A percentile compares a stretch with the other conserved stretches of the same genome.
Evolutionary conservation across 768 basidiomycete species (phyloP).

Genomic region (Tylopilus sp.): DNA sequence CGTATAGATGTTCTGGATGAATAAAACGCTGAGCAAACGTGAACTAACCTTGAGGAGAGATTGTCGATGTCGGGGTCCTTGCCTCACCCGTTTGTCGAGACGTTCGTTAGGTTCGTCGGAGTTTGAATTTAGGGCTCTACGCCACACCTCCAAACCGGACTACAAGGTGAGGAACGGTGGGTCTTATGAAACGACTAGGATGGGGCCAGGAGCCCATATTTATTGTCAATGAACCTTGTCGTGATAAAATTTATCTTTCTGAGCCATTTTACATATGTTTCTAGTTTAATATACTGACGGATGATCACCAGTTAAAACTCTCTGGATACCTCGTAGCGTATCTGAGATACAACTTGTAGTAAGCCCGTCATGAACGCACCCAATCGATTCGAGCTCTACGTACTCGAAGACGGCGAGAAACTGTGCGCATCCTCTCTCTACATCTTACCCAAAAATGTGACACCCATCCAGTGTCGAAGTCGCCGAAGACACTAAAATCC

Average conservation of each 20-base stretch:
- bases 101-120: conserved; percentile 17
- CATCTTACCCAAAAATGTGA: too few relatives aligned
- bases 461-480: conserved; percentile 69
- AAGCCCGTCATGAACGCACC: conserved; percentile 78
- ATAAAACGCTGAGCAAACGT: conserved; percentile 21
- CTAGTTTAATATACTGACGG: conserved; percentile 8
- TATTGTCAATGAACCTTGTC: conserved; percentile 63
- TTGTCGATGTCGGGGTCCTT: conserved; percentile 38
- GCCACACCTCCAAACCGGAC: conserved; percentile 16
- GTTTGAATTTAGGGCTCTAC: conserved; percentile 19
- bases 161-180: conserved; percentile 19
- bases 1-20: conserved; percentile 12
- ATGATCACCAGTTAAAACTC: neutral
- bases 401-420: conserved; percentile 91
- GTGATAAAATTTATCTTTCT: conserved; percentile 53
- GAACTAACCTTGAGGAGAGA: conserved; percentile 68
- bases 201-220: conserved; percentile 53
- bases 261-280: conserved; percentile 28
- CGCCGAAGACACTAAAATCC: conserved; percentile 94
- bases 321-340: neutral
- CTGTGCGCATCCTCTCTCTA: conserved; percentile 50
- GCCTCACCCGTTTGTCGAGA: conserved; percentile 7
- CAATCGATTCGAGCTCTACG: conserved; percentile 86
- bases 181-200: conserved; percentile 43
- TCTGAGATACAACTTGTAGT: neutral